phyloP scores from a whole-genome alignment of 805 yeast species.

The Yueomyces sinensis region DNA sequence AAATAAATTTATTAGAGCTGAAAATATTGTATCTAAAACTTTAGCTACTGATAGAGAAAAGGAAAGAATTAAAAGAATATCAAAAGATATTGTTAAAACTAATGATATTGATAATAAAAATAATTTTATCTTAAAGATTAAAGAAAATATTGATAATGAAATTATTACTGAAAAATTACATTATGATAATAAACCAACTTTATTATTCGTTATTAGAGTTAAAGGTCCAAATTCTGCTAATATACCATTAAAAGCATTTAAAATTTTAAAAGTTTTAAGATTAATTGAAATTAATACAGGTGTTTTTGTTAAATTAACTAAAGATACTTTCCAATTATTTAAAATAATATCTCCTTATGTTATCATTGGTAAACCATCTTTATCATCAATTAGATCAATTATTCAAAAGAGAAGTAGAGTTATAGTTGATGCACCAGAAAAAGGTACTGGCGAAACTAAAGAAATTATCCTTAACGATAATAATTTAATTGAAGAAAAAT shows the following conservation, averaged over 20 bases:
- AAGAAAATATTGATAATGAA: constrained; percentile 11
- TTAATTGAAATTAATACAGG: constrained; percentile 50
- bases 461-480: constrained; percentile 54
- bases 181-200: constrained; percentile 32
- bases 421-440: constrained; percentile 21
- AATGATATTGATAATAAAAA: constrained; percentile 17
- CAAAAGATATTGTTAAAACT: constrained; percentile 19
- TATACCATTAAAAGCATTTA: constrained; percentile 51
- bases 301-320: constrained; percentile 54
- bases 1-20: constrained; percentile 58
- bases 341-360: constrained; percentile 61
- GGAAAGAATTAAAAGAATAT: constrained; percentile 52
- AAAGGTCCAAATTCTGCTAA: constrained; percentile 51
- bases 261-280: constrained; percentile 48
- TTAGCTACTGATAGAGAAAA: constrained; percentile 54
- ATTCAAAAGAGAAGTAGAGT: constrained; percentile 68
- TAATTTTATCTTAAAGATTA: constrained; percentile 24
- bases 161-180: constrained; percentile 21
- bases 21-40: constrained; percentile 53
- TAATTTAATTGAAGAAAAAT: constrained; percentile 56
- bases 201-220: constrained; percentile 55
- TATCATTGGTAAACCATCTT: constrained; percentile 63
- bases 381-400: constrained; percentile 55
- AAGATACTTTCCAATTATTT: constrained; percentile 46
- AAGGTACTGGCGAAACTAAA: constrained; percentile 22